Conservation (phyloP, 108 stramenopile species). For the Nitzschia putrida region DNA sequence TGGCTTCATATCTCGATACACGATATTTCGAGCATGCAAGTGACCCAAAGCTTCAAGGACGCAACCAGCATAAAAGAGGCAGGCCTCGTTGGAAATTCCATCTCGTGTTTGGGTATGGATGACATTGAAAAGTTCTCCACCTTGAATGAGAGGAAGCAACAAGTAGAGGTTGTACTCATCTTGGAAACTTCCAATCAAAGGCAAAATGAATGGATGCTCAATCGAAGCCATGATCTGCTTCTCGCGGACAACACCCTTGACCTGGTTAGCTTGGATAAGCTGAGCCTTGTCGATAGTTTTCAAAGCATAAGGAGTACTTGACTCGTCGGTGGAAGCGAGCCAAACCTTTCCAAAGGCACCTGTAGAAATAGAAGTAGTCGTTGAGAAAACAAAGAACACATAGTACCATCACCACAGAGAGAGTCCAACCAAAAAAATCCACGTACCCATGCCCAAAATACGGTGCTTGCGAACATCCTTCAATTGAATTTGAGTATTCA, state of each 20-base stretch:
- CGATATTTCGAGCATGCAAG: slow-evolving; percentile 78
- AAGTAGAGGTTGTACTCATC: slow-evolving; percentile 85
- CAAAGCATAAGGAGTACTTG: slow-evolving; percentile 80
- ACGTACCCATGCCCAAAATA: slow-evolving; percentile 79
- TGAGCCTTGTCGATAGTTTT: slow-evolving; percentile 91
- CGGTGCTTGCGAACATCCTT: slow-evolving; percentile 68
- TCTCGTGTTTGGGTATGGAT: slow-evolving; percentile 63
- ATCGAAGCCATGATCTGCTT: slow-evolving; percentile 89
- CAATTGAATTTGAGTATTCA: slow-evolving; percentile 36
- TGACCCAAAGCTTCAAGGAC: slow-evolving; percentile 63
- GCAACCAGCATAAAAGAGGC: slow-evolving; percentile 76
- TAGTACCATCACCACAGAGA: not conserved
- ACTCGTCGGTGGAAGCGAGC: slow-evolving; percentile 64
- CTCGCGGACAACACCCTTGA: slow-evolving; percentile 91
- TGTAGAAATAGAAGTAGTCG: not conserved
- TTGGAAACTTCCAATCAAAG: slow-evolving; percentile 84
- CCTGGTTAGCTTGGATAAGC: slow-evolving; percentile 82
- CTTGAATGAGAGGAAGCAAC: slow-evolving; percentile 85
- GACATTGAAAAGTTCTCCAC: slow-evolving; percentile 77
- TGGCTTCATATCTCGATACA: slow-evolving; percentile 96
- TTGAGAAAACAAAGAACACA: not conserved
- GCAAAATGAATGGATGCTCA: slow-evolving; percentile 92
- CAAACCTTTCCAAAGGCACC: slow-evolving; percentile 94
- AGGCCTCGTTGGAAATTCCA: slow-evolving; percentile 61
- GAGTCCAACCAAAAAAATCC: not conserved